A percentile compares a stretch with the other conserved stretches of the same genome.
Evolutionary conservation across 2,329 filamentous ascomycete genomes (phyloP).

Genomic region (Tolypocladium inflatum): DNA sequence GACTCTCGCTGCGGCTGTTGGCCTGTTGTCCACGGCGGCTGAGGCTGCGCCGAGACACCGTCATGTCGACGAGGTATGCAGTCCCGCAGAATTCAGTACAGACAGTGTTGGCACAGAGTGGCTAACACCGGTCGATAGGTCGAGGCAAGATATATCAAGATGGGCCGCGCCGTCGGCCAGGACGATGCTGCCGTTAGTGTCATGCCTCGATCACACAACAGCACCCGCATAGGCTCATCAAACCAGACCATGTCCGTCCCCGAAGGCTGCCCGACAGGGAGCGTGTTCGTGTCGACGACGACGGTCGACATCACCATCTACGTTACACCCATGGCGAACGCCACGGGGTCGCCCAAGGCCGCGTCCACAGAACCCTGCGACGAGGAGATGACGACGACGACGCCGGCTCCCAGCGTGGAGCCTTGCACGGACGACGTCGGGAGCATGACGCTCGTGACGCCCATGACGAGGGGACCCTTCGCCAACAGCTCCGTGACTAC

Average conservation of each 20-base stretch:
- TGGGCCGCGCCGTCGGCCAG: too few relatives aligned
- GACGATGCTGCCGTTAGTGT: too few relatives aligned
- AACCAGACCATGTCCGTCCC: neutral
- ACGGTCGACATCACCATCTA: slow-evolving; percentile 22
- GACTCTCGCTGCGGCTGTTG: slow-evolving; percentile 8
- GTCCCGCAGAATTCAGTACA: too few relatives aligned
- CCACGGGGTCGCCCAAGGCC: neutral
- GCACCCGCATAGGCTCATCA: neutral
- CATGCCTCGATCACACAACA: slow-evolving; percentile 3
- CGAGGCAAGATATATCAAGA: too few relatives aligned
- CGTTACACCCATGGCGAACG: slow-evolving; percentile 17
- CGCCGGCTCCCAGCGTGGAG: neutral
- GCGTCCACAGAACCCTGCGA: slow-evolving; percentile 1
- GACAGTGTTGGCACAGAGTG: too few relatives aligned
- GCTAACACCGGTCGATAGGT: slow-evolving; percentile 4
- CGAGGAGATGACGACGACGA: neutral
- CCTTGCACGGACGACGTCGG: neutral
- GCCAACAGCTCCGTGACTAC: too few relatives aligned
- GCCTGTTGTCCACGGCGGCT: slow-evolving; percentile 14
- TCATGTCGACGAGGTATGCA: neutral
- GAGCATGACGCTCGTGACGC: neutral
- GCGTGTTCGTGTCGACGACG: slow-evolving; percentile 17
- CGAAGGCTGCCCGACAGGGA: slow-evolving; percentile 12
- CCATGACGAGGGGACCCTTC: too few relatives aligned
- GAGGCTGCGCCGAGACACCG: slow-evolving; percentile 15